phyloP scores from a whole-genome alignment of 2,329 filamentous ascomycete species.

The Helicocarpus griseus region DNA sequence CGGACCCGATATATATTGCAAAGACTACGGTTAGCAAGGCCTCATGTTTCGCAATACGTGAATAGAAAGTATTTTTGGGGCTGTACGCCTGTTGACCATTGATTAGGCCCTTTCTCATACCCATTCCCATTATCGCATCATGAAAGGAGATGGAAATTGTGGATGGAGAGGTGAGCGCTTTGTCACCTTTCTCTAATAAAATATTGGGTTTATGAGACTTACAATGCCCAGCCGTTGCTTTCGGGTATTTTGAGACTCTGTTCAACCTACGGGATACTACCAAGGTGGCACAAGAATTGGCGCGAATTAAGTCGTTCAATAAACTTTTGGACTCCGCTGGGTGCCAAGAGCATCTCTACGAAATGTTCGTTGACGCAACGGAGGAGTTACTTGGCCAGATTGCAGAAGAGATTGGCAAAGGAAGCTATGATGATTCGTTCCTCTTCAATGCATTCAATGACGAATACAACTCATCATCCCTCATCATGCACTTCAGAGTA shows the following conservation, averaged over 20 bases:
- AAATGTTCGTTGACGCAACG: constrained; percentile 75
- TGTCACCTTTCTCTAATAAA: constrained; percentile 7
- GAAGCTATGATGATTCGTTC: constrained; percentile 45
- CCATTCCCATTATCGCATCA: constrained; percentile 77
- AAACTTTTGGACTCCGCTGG: constrained; percentile 60
- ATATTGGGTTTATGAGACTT: constrained; percentile 10
- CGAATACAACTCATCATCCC: constrained; percentile 53
- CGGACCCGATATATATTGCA: constrained; percentile 71
- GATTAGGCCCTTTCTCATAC: constrained; percentile 65
- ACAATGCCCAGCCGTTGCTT: constrained; percentile 63
- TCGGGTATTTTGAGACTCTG: constrained; percentile 84
- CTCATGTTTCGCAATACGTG: neutral
- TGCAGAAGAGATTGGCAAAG: constrained; percentile 44
- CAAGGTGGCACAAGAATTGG: constrained; percentile 60
- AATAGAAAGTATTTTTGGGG: neutral
- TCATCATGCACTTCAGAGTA: constrained; percentile 75
- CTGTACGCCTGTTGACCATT: constrained; percentile 10
- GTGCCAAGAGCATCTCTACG: constrained; percentile 59
- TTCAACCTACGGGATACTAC: constrained; percentile 55
- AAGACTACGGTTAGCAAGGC: constrained; percentile 58
- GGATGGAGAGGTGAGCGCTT: constrained; percentile 81
- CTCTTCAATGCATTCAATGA: constrained; percentile 68
- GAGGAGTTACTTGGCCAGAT: constrained; percentile 58
- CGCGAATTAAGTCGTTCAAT: constrained; percentile 61
- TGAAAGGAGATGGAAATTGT: constrained; percentile 90